Base-by-base conservation (phyloP, 306 rosid species). In the Dalbergia cochinchinensis region DNA sequence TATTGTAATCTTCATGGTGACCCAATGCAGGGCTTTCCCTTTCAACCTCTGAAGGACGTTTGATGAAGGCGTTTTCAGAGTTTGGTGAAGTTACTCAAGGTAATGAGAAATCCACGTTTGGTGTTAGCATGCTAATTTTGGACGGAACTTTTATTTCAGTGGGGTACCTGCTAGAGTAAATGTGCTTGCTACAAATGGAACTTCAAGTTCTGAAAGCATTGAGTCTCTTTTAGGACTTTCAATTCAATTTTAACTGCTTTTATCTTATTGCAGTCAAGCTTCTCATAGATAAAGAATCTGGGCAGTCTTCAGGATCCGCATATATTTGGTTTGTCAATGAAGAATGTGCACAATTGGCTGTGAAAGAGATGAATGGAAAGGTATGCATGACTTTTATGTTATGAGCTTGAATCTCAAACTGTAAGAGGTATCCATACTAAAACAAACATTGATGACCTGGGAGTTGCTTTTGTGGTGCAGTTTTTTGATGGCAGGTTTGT, bases 401-500 rank as follows among this genome's bases (percentile, higher is more conserved):
- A 47, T 71, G 53, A 61, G 63, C 55, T 65, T 62, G 48, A 63
- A 10, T 39, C 47, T 18, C 68, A 69, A 67, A 54, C 62, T 51
- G 11, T 33, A 58, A 33, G 48, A 42, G 73, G 57, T 64, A 48
- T 66, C 81, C 71, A 18, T 66, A 59, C 48, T 61, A 76, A 51
- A 63, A 26, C 50, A 51, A 37, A 37, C 50, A 51, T 12, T 69
- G 69, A 34, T 82, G 74, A 69, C 57, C 0, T 69, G 14, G 26
- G 50, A 53, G 65, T 70, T 78, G 69, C 60, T 39, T 80, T 50
- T 73, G 71, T 80, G 78, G 77, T 80, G 73, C 79, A 89, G 90
- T 86, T 86, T 77, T 80, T 89, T 41, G 66, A 84, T 86, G 92
- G 90, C 82, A 86, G 84, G 81, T 86, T 84, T 80, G 78, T 89